Conservation (phyloP, 441 rosid genomes). For the Eutrema salsugineum region DNA sequence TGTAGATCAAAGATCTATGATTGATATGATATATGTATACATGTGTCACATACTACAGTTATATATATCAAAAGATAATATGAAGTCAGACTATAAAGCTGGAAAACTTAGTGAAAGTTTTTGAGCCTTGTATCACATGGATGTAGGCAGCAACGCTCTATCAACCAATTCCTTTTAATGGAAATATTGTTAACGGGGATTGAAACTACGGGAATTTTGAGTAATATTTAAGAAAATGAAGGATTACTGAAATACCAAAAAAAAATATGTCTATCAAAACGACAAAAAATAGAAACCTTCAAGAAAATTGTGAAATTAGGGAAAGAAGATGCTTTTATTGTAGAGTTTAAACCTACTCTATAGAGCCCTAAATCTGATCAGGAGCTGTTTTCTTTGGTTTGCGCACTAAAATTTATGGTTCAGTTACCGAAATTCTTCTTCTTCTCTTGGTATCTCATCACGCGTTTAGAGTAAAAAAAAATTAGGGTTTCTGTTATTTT, state of each 20-base stretch:
- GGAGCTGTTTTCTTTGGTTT: slow-evolving; percentile 27
- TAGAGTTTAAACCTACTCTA: slow-evolving; percentile 17
- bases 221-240: not conserved
- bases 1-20: slow-evolving; percentile 31
- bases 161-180: slow-evolving; percentile 17
- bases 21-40: slow-evolving; percentile 20
- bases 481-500: slow-evolving; percentile 26
- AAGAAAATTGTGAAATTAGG: slow-evolving; percentile 5
- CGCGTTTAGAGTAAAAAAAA: not conserved
- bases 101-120: slow-evolving; percentile 19
- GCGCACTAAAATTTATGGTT: slow-evolving; percentile 26
- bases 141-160: not conserved
- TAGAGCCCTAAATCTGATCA: slow-evolving; percentile 31
- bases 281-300: not conserved
- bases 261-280: not conserved
- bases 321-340: not conserved
- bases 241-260: not conserved
- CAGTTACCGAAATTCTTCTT: slow-evolving; percentile 23
- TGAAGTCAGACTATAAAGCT: slow-evolving; percentile 24
- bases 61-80: slow-evolving; percentile 1
- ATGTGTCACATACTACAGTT: slow-evolving; percentile 23
- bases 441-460: slow-evolving; percentile 24
- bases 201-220: not conserved
- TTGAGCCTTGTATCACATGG: slow-evolving; percentile 17
- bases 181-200: slow-evolving; percentile 11